Conservation (phyloP, 306 rosid species). For the Rosa lucieae region DNA sequence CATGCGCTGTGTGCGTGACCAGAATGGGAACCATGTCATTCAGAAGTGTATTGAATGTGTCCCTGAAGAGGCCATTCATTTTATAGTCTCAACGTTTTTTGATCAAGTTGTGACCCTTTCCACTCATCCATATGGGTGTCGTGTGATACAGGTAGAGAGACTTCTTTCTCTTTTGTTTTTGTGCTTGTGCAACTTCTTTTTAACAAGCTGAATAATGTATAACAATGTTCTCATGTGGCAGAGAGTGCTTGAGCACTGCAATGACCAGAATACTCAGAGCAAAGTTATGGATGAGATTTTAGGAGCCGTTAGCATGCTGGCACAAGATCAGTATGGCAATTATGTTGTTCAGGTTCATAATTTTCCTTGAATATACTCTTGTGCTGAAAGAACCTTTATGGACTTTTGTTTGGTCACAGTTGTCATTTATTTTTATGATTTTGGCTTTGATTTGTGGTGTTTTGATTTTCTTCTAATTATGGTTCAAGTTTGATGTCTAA, state of each 20-base stretch:
- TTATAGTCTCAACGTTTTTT: constrained; percentile 80
- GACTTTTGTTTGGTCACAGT: not conserved
- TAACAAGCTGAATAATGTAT: constrained; percentile 2
- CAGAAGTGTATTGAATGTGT: constrained; percentile 97
- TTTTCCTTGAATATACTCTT: constrained; percentile 20
- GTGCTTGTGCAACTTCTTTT: not conserved
- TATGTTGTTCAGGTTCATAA: constrained; percentile 86
- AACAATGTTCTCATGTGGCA: constrained; percentile 34
- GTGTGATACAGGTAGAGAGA: constrained; percentile 74
- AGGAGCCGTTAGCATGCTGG: constrained; percentile 92
- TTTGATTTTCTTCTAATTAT: not conserved
- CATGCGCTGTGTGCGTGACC: constrained; percentile 98
- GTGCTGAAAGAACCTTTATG: not conserved
- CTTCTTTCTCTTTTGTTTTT: not conserved
- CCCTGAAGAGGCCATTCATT: constrained; percentile 74
- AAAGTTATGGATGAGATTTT: constrained; percentile 92
- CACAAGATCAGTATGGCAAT: constrained; percentile 97
- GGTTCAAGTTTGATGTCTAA: not conserved
- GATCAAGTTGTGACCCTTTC: constrained; percentile 91
- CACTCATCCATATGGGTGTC: constrained; percentile 96
- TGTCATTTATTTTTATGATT: not conserved
- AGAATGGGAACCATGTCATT: constrained; percentile 95
- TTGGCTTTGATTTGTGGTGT: not conserved
- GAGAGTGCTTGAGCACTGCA: constrained; percentile 94
- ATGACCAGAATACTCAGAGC: constrained; percentile 60